Conservation (phyloP, 2,329 filamentous ascomycete genomes). For the Dactylella cylindrospora region DNA sequence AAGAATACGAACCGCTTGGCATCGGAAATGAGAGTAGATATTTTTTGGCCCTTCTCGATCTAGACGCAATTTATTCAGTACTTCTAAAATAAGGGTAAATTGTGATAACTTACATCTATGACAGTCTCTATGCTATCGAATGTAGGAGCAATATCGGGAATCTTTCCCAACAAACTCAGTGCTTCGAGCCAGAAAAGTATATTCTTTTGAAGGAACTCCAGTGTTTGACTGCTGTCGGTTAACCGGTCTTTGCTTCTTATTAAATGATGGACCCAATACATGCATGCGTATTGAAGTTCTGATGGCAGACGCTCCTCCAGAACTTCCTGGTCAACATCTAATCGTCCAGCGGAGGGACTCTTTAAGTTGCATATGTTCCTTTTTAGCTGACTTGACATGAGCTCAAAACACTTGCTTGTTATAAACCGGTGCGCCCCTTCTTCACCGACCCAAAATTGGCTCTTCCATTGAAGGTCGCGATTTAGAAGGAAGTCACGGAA, state of each 20-base stretch:
- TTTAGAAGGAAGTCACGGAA: conserved; percentile 34
- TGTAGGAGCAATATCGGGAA: conserved; percentile 33
- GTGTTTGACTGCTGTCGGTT: conserved; percentile 47
- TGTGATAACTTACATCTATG: conserved; percentile 11
- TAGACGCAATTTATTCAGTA: not conserved
- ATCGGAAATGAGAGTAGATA: conserved; percentile 5
- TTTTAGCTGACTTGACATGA: conserved; percentile 50
- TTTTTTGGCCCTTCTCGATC: not conserved
- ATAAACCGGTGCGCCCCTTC: conserved; percentile 6
- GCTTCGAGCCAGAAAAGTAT: conserved; percentile 53
- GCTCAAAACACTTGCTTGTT: conserved; percentile 47
- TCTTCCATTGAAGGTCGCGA: not conserved
- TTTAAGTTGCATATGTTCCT: conserved; percentile 49
- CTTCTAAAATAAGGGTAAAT: not conserved
- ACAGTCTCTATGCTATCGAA: conserved; percentile 3
- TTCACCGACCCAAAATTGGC: conserved; percentile 21
- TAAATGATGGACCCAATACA: conserved; percentile 51
- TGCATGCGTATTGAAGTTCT: conserved; percentile 52
- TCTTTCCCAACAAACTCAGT: conserved; percentile 49
- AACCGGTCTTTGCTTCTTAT: conserved; percentile 49
- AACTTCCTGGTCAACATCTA: conserved; percentile 38
- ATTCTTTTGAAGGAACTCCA: conserved; percentile 51
- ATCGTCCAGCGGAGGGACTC: conserved; percentile 29
- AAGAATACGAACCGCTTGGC: conserved; percentile 14
- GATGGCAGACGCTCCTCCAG: conserved; percentile 49